Evolutionary conservation across 352 stramenopile genomes (phyloP), one percentile per base, ranked within the genome.

Genomic region (Phytophthora quininea): DNA sequence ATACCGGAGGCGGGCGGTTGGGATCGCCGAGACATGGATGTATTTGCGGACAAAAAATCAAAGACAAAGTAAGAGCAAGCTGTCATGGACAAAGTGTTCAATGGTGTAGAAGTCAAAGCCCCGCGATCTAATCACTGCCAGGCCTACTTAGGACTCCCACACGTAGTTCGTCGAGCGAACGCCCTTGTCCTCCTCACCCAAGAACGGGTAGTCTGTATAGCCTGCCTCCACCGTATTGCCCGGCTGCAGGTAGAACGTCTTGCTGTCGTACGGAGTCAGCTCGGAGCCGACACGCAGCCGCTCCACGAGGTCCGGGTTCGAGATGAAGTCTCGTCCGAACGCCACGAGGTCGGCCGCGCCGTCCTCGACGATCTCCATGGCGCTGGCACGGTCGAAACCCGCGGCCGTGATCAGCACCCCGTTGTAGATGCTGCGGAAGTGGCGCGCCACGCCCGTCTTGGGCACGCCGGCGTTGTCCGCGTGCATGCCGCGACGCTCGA

Each of bases 241-340:
- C 10, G 64, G 59, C 58, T 71, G 54, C 55, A 56, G 11, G 54
- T 86, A 88, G 19, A 24, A 24, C 19, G 19, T 24, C 19, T 24
- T 24, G 19, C 19, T 24, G 19, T 24, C 19, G 19, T 60, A 77
- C 60, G 30, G 49, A 37, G 52, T 89, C 71, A 24, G 60, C 74
- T 87, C 32, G 58, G 56, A 31, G 64, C 74, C 27, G 89, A 53
- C 48, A 24, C 19, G 19, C 19, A 24, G 69, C 55, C 11, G 69
- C 63, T 56, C 75, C 58, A 89, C 77, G 27, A 93, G 54, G 59
- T 91, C 84, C 40, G 84, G 84, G 64, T 58, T 67, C 11, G 63
- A 71, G 57, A 71, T 71, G 50, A 71, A 71, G 43, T 71, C 50
- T 30, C 57, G 78, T 31, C 80, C 82, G 42, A 86, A 90, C 2